Evolutionary conservation across 2,329 filamentous ascomycete genomes (phyloP), one percentile per base, ranked within the genome.

Genomic region (Neonectria faginata): DNA sequence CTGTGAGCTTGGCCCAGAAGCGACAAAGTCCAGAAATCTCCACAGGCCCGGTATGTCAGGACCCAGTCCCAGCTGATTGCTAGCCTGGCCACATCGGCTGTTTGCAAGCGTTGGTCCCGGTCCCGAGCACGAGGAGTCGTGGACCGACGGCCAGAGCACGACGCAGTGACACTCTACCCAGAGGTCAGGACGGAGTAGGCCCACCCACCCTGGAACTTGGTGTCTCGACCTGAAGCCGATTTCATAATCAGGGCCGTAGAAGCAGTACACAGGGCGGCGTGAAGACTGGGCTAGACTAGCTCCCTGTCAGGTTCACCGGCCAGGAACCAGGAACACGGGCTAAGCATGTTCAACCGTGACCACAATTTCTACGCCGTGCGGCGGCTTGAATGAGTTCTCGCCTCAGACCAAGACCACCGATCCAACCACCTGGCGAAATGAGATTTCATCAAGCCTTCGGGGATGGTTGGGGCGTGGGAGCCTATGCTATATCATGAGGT

Each of bases 291-390:
- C 52, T 18, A 33, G 20, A 16, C 39, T 57, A 57, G 53, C 31
- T 52, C 53, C 60, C 53, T 52, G 47, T 62, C 60, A 52, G 20
- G 39, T 33, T 62, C 53, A 57, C 53, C 45, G 53, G 39, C 59
- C 27, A 20, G 18, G 36, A 56, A 45, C 58, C 45, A 27, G 45
- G 47, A 57, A 52, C 33, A 18, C 27, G 44, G 14, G n/a, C 60
- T 57, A 57, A 42, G 27, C 39, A 62, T 41, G 18, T 39, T 41
- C 25, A 45, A 51, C 53, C 47, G 22, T 27, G 44, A 53, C 45
- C 53, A 47, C 60, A 62, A 42, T 44, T 60, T 29, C 47, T 45
- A n/a, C 47, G 20, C 29, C 29, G 11, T 7, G 36, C 44, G 29
- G 25, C 36, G 25, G 25, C 25, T 47, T 45, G 14, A 11, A 12